Base-by-base conservation (phyloP, 1,284 basidiomycete species). In the Leccinum subrobustum region DNA sequence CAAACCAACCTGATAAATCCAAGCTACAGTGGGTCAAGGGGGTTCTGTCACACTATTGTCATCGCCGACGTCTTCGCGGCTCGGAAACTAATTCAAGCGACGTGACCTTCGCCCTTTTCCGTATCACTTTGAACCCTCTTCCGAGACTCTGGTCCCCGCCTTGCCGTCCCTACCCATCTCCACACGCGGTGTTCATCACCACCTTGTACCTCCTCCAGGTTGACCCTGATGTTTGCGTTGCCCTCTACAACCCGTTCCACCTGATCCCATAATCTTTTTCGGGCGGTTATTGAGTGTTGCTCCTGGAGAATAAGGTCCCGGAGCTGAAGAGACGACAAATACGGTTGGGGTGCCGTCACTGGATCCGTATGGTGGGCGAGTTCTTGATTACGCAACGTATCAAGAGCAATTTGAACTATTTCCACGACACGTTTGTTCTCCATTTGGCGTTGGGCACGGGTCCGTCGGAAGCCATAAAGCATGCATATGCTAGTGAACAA, bases 201-300 rank as follows among this genome's bases (percentile, higher is more conserved):
- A 55, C 94, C 95, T 63, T 83, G 81, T 52, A 93, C 84, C 76
- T 98, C 95, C 73, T 93, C 91, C 63, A 96, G 81, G 72, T 93
- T 91, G 27, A 89, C 88, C 59, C 93, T 85, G 18, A 99, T 93
- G 75, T 99, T 99, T 18, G 94, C 87, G 76, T 99, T 99, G 58
- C 86, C 87, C 77, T 99, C 96, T 1, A 99, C 93, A 52, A 95
- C 79, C 54, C 83, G 85, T 71, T 93, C 91, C 48, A 99, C 97
- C 61, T 84, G 84, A 53, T 85, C 81, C 97, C 97, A 99, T 35
- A 98, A 70, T 37, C 85, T 80, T 60, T 85, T 83, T 53, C 95
- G 84, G 31, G 78, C 78, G 6, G 82, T 72, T 14, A 91, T 82
- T 25, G 89, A 89, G 70, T 92, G 91, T 61, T 93, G 89, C 56